These are phyloP conservation scores for Fennellomyces sp. DNA, from an alignment of 371 early-diverging fungal genomes.

Conservation along the genomic window DNA sequence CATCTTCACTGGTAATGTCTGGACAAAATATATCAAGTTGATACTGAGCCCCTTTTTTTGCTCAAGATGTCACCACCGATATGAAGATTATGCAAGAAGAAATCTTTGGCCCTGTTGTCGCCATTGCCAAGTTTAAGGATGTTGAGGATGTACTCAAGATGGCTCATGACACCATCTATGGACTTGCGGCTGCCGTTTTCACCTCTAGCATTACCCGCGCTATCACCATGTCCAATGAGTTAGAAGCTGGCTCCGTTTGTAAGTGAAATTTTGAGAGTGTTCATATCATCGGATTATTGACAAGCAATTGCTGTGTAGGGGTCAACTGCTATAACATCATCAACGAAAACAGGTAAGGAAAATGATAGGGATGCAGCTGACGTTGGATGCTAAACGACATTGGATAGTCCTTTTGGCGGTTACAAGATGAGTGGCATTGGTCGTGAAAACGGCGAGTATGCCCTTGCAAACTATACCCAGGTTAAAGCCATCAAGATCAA, in stretches of 20 bases:
- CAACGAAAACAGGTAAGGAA: too few relatives aligned
- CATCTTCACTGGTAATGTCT: conserved; percentile 46
- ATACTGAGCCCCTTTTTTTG: too few relatives aligned
- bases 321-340: conserved; percentile 14
- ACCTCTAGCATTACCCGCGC: conserved; percentile 70
- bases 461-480: conserved; percentile 71
- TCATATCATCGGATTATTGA: background rate
- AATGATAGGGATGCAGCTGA: too few relatives aligned
- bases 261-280: background rate
- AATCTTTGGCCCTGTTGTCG: conserved; percentile 82
- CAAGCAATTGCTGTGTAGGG: background rate
- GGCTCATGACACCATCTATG: conserved; percentile 75
- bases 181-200: conserved; percentile 85
- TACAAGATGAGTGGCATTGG: conserved; percentile 85
- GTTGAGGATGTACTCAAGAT: conserved; percentile 71
- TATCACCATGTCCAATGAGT: conserved; percentile 59
- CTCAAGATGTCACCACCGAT: conserved; percentile 6
- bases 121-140: conserved; percentile 62
- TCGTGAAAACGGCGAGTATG: conserved; percentile 77
- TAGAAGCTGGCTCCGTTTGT: conserved; percentile 17
- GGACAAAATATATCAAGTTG: too few relatives aligned
- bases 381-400: too few relatives aligned
- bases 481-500: conserved; percentile 29
- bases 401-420: conserved; percentile 80
- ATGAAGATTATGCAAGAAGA: conserved; percentile 73